Base-by-base conservation (phyloP, 2,329 filamentous ascomycete species). In the Emmonsiellopsis sp. region DNA sequence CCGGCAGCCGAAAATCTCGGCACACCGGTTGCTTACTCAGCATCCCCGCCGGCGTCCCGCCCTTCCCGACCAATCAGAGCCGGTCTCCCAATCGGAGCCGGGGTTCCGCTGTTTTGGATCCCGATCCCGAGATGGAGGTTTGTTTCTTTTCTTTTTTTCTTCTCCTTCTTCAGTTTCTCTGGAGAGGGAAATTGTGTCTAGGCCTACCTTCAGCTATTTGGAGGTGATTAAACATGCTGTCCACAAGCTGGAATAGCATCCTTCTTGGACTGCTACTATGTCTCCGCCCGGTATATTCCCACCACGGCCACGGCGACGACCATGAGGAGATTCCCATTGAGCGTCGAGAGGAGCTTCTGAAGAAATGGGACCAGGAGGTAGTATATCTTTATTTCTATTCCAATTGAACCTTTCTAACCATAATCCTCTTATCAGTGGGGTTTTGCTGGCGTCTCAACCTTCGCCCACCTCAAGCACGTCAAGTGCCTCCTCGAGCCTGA, bases 391-490 rank as follows among this genome's bases (percentile, higher is more conserved):
- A 48, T 16, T 20, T 10, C 26, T 34, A 45, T 37, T 34, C 37
- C 35, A 38, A 51, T 34, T 26, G 15, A 31, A 40, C 13, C 15
- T 41, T 38, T 41, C 46, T 55, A 10, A 43, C 47, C 31, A 10
- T 35, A 48, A 59, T 52, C 54, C 52, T 34, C 11, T 37, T 53
- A 42, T 5, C 50, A 80, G 78, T 81, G 81, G 81, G 77, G 76
- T 1, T 93, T 89, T 67, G 79, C 80, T 31, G 88, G 88, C 55
- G 87, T 93, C 58, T 83, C 83, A 51, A 83, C 83, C 37, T 90
- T 89, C 68, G 86, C 85, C 40, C 86, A 89, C 62, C 75, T 89
- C 32, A 76, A 81, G 61, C 76, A 88, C 59, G 76, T 80, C 58
- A 86, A 84, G 64, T 89, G 86, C 61, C 75, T 89, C 37, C 81